Evolutionary conservation across 148 eudicot species (phyloP).

Genomic region (Rhododendron henanense): DNA sequence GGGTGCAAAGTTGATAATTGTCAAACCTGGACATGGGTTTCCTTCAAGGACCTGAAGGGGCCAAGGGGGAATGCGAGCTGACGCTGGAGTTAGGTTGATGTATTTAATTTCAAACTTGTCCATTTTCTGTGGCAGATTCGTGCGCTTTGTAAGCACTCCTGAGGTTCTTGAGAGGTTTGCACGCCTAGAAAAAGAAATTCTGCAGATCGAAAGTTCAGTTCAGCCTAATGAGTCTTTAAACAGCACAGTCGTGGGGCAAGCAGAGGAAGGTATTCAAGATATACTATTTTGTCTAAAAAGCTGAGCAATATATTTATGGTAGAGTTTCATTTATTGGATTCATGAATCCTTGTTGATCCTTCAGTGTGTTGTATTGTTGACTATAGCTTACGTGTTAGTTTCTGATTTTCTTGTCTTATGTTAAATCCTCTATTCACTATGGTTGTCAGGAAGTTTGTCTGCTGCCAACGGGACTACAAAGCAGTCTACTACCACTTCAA

Average conservation of each 20-base stretch:
- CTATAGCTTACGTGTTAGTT: neutral
- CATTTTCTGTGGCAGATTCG: conserved; percentile 37
- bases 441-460: conserved; percentile 26
- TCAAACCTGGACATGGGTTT: neutral
- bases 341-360: neutral
- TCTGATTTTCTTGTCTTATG: neutral
- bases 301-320: neutral
- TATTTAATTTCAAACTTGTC: neutral
- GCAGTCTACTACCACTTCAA: conserved; percentile 33
- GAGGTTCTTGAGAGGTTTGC: conserved; percentile 59
- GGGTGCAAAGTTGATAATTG: neutral
- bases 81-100: neutral
- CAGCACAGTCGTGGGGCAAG: conserved; percentile 14
- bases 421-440: neutral
- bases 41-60: neutral
- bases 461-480: conserved; percentile 28
- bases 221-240: conserved; percentile 26
- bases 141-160: conserved; percentile 56
- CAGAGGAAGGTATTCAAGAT: conserved; percentile 34
- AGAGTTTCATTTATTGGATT: neutral
- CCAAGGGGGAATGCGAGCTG: neutral
- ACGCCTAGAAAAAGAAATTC: conserved; percentile 43
- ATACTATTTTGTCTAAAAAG: neutral
- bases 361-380: neutral
- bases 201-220: conserved; percentile 50